Conservation (phyloP, 352 stramenopile genomes). For the Aphanomyces astaci region DNA sequence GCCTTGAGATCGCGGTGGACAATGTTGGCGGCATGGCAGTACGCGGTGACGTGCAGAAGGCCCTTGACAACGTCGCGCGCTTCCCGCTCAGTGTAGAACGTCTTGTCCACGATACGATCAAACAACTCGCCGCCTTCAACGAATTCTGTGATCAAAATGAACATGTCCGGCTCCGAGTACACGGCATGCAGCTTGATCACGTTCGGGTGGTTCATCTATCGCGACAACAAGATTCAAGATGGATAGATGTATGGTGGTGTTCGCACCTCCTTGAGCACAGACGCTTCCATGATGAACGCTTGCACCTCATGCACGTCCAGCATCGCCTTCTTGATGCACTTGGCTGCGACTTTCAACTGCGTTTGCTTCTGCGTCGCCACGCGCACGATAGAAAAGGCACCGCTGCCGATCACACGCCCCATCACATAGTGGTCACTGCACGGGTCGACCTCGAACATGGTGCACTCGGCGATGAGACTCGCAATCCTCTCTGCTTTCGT, state of each 20-base stretch:
- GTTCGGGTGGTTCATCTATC: slow-evolving; percentile 79
- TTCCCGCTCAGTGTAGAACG: slow-evolving; percentile 82
- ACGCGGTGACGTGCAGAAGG: slow-evolving; percentile 69
- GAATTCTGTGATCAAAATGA: slow-evolving; percentile 86
- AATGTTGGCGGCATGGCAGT: slow-evolving; percentile 82
- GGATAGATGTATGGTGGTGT: slow-evolving; percentile 21
- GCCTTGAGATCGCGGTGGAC: slow-evolving; percentile 73
- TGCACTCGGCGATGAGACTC: slow-evolving; percentile 1
- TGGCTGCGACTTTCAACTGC: slow-evolving; percentile 84
- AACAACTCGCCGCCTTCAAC: slow-evolving; percentile 83
- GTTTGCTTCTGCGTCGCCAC: slow-evolving; percentile 71
- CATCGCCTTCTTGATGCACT: slow-evolving; percentile 75
- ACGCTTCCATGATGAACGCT: slow-evolving; percentile 70
- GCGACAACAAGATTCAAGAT: neutral
- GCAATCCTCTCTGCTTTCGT: slow-evolving; percentile 2
- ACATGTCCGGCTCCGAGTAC: slow-evolving; percentile 83
- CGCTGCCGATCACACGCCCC: slow-evolving; percentile 79
- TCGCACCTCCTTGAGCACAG: slow-evolving; percentile 58
- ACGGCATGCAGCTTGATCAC: slow-evolving; percentile 89
- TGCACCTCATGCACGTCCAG: slow-evolving; percentile 78
- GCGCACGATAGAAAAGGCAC: slow-evolving; percentile 86
- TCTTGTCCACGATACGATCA: slow-evolving; percentile 85
- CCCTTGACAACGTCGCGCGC: slow-evolving; percentile 80
- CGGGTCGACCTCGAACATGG: slow-evolving; percentile 9
- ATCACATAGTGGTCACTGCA: slow-evolving; percentile 55